Percentiles rank a stretch among this genome's conserved stretches.
These are phyloP conservation scores for Colletotrichum lupini DNA, from an alignment of 2,329 filamentous ascomycete species.

Conservation along the genomic window DNA sequence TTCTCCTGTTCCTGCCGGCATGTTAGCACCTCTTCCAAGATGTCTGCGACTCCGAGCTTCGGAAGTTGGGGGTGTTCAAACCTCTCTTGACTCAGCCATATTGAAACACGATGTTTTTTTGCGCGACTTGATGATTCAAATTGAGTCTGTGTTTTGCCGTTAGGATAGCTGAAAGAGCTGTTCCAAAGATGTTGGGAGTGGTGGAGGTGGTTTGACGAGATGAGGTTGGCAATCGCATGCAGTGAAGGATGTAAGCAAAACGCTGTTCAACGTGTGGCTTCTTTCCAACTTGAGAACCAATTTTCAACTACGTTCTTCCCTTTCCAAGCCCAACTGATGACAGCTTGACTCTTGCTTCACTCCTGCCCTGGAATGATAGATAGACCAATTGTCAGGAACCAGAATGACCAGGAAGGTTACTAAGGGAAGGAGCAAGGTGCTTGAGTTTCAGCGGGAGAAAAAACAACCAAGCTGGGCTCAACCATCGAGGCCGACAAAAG, in stretches of 20 bases:
- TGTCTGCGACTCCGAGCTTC: background rate
- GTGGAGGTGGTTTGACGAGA: background rate
- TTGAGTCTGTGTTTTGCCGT: background rate
- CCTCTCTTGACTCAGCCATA: background rate
- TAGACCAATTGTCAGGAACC: background rate
- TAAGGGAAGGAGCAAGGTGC: background rate
- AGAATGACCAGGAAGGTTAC: background rate
- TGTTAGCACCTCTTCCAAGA: background rate
- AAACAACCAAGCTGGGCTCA: too few relatives aligned
- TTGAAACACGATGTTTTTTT: background rate
- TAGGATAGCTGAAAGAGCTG: background rate
- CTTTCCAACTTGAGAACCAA: background rate
- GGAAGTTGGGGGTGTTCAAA: background rate
- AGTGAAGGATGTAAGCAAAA: background rate
- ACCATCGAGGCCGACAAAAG: too few relatives aligned
- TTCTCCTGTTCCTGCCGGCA: background rate
- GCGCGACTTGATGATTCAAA: background rate
- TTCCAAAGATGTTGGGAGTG: background rate
- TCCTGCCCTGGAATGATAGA: background rate
- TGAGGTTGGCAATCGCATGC: background rate
- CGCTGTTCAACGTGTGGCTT: too few relatives aligned
- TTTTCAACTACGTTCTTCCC: background rate
- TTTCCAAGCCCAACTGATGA: too few relatives aligned
- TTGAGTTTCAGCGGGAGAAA: background rate
- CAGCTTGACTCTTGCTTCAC: too few relatives aligned